Evolutionary conservation across 306 rosid species (phyloP), one percentile per base, ranked within the genome.

Genomic region (Acmispon strigosus): DNA sequence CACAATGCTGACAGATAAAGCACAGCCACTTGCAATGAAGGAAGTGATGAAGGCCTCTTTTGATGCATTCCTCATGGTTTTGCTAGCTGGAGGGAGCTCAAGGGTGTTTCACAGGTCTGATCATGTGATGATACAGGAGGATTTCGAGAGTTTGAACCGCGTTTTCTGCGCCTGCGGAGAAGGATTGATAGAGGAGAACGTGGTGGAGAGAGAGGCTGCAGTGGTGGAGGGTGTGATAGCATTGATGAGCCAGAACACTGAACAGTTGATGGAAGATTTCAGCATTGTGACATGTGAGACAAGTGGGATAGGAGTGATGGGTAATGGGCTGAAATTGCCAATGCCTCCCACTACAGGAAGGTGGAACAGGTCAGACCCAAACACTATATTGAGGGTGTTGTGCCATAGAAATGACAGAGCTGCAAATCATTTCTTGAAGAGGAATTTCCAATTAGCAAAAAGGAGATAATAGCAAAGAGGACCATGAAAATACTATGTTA

Each of bases 291-390:
- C 92, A 0, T 86, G 97, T 53, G 95, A 94, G 63, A 77, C 86
- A 6, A 87, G 96, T 65, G 97, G 92, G 17, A 74, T 89, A 2
- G 96, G 96, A 72, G 45, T 81, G 10, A 70, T 84, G 81, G 90
- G 85, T 8, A 77, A 78, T 39, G 92, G 86, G 3, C 84, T 87
- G 16, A 89, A 84, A 73, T 61, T 89, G 12, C 99, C 91, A 11
- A 83, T 94, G 96, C 97, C 99, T 49, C 96, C 99, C 7, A 86
- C 97, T 7, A 89, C 97, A 27, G 97, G 96, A 72, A 80, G 89
- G 72, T 94, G 99, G 99, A 79, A 86, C 27, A 76, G 90, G 69
- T 77, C 95, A 15, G 97, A 94, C 12, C 96, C 99, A 3, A 91
- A 94, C 82, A 89, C 99, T 16, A 87, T 94, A 66, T 62, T 94